Evolutionary conservation across 805 yeast genomes (phyloP).

Genomic region (Saccharomycopsis sp.): DNA sequence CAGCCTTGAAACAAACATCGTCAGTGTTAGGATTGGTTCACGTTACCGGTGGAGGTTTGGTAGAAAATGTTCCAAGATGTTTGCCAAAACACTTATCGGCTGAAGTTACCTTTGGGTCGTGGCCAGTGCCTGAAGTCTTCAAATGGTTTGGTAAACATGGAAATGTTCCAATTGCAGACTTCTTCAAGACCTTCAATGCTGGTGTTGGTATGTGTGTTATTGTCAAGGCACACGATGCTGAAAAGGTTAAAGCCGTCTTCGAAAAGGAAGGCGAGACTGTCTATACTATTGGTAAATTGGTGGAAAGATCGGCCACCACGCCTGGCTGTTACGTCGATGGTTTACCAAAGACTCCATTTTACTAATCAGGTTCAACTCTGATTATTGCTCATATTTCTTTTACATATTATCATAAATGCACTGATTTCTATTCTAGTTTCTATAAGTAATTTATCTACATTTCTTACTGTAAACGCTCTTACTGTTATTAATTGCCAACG

Average conservation of each 20-base stretch:
- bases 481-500: too few relatives aligned
- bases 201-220: conserved; percentile 96
- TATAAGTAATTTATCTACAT: too few relatives aligned
- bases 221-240: conserved; percentile 40
- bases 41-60: conserved; percentile 97
- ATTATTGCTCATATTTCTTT: neutral
- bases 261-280: conserved; percentile 68
- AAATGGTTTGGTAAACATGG: conserved; percentile 93
- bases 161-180: conserved; percentile 77
- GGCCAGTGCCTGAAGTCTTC: conserved; percentile 87
- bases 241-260: conserved; percentile 48
- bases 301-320: conserved; percentile 38
- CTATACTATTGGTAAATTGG: conserved; percentile 58
- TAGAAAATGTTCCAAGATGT: conserved; percentile 94
- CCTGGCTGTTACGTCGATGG: conserved; percentile 56
- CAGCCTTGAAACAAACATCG: conserved; percentile 48
- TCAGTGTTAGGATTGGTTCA: conserved; percentile 84
- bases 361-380: too few relatives aligned
- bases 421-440: too few relatives aligned
- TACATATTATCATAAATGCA: neutral
- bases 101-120: conserved; percentile 63
- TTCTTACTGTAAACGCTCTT: too few relatives aligned
- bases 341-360: neutral
- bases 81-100: conserved; percentile 79
- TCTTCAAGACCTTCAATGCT: conserved; percentile 85